Conservation (phyloP, 805 yeast species). For the Phaffomyces opuntiae region DNA sequence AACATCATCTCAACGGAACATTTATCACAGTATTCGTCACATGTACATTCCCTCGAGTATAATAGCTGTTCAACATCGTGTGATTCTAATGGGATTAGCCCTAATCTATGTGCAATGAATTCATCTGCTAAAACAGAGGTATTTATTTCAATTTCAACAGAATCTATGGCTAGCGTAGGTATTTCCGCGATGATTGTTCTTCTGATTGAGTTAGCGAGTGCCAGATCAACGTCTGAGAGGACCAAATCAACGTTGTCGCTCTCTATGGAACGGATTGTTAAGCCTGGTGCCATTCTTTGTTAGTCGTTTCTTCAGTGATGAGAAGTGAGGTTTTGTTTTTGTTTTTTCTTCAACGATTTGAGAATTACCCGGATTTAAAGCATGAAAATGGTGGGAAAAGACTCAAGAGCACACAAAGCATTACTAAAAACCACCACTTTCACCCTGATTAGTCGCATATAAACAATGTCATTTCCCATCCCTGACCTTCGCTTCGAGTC, state of each 20-base stretch:
- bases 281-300: constrained; percentile 2
- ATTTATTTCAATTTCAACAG: constrained; percentile 89
- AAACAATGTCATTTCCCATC: constrained; percentile 4
- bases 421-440: background rate
- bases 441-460: too few species aligned
- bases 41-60: constrained; percentile 92
- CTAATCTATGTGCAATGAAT: constrained; percentile 89
- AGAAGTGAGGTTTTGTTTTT: background rate
- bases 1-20: constrained; percentile 85
- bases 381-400: too few species aligned
- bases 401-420: too few species aligned
- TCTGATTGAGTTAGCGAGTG: constrained; percentile 87
- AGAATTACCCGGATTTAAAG: too few species aligned
- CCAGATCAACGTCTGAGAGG: constrained; percentile 75
- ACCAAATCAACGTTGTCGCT: constrained; percentile 88
- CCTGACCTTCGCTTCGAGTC: constrained; percentile 10
- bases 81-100: constrained; percentile 83
- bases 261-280: constrained; percentile 67
- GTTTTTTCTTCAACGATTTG: background rate
- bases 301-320: background rate
- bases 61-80: constrained; percentile 76
- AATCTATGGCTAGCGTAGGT: constrained; percentile 93
- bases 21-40: constrained; percentile 94
- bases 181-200: constrained; percentile 93
- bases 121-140: constrained; percentile 96